Percentiles rank a stretch among this genome's conserved stretches.
Evolutionary conservation across 768 basidiomycete species (phyloP).

Genomic region (Phaeotremella skinneri): DNA sequence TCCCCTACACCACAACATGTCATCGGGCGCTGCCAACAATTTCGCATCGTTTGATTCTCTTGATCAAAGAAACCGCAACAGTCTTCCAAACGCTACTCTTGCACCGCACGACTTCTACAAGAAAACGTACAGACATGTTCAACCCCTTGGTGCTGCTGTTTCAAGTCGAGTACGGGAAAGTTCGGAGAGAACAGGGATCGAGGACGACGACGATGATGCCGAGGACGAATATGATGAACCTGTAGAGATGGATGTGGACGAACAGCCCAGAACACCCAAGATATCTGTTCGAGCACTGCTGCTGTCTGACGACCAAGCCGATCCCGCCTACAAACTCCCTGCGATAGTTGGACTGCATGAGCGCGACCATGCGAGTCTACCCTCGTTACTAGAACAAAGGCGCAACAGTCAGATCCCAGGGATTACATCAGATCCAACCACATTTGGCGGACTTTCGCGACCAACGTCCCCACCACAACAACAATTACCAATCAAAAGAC

Average conservation of each 20-base stretch:
- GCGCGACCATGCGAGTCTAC: not conserved
- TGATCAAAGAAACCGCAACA: constrained; percentile 16
- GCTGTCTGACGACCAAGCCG: constrained; percentile 29
- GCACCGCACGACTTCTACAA: constrained; percentile 45
- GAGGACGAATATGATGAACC: constrained; percentile 23
- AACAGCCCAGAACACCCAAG: constrained; percentile 29
- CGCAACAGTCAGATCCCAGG: not conserved
- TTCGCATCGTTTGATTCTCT: constrained; percentile 39
- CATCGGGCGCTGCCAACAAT: constrained; percentile 4
- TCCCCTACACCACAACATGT: constrained; percentile 8
- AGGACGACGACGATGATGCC: constrained; percentile 17
- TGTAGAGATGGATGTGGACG: constrained; percentile 18
- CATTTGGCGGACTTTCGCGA: not conserved
- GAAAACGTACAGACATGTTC: constrained; percentile 45
- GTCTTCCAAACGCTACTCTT: constrained; percentile 27
- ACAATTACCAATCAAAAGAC: constrained; percentile 36
- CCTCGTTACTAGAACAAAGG: not conserved
- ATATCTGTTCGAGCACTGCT: constrained; percentile 37
- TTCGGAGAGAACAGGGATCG: constrained; percentile 26
- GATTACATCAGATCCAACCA: not conserved
- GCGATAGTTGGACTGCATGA: constrained; percentile 24
- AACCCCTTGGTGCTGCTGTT: constrained; percentile 38
- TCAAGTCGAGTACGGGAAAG: constrained; percentile 22
- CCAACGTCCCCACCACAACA: not conserved
- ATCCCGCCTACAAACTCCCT: constrained; percentile 42